A percentile compares a stretch with the other conserved stretches of the same genome.
These are phyloP conservation scores for Penicillium chermesinum DNA, from an alignment of 495 filamentous ascomycete species.

Conservation along the genomic window DNA sequence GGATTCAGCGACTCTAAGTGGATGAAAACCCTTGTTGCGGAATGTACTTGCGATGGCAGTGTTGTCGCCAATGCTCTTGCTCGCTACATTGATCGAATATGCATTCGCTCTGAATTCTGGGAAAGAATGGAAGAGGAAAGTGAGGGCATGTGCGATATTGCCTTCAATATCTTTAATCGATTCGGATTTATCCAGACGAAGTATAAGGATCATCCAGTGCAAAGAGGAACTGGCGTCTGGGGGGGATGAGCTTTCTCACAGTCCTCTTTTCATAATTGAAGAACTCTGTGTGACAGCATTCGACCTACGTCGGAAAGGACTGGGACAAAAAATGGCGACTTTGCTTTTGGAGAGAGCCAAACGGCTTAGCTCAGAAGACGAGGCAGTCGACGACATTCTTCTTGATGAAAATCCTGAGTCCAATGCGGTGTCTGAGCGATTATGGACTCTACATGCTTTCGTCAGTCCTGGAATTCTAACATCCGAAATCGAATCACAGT, in stretches of 20 bases:
- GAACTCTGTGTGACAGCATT: constrained; percentile 15
- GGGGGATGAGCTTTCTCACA: constrained; percentile 25
- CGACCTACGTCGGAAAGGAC: constrained; percentile 16
- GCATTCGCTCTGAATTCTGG: constrained; percentile 17
- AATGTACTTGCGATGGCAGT: constrained; percentile 18
- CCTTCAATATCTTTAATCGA: constrained; percentile 26
- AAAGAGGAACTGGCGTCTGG: constrained; percentile 29
- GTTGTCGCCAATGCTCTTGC: constrained; percentile 16
- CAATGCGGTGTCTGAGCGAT: constrained; percentile 12
- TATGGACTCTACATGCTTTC: constrained; percentile 18
- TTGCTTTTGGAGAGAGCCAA: constrained; percentile 12
- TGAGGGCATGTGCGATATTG: constrained; percentile 10
- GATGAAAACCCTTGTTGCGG: constrained; percentile 15
- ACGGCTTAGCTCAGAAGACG: constrained; percentile 6
- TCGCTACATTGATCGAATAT: constrained; percentile 15
- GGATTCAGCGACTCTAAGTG: constrained; percentile 7
- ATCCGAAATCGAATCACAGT: constrained; percentile 11
- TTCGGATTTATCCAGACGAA: constrained; percentile 28
- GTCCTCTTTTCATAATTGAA: constrained; percentile 26
- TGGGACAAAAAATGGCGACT: constrained; percentile 15
- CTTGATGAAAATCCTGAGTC: too few relatives aligned
- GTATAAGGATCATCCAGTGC: constrained; percentile 22
- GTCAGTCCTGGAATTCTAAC: constrained; percentile 19
- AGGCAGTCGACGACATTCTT: constrained; percentile 5
- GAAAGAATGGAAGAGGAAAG: constrained; percentile 13